Conservation (phyloP, 192 early-diverging fungal genomes). For the Backusella luteola region DNA sequence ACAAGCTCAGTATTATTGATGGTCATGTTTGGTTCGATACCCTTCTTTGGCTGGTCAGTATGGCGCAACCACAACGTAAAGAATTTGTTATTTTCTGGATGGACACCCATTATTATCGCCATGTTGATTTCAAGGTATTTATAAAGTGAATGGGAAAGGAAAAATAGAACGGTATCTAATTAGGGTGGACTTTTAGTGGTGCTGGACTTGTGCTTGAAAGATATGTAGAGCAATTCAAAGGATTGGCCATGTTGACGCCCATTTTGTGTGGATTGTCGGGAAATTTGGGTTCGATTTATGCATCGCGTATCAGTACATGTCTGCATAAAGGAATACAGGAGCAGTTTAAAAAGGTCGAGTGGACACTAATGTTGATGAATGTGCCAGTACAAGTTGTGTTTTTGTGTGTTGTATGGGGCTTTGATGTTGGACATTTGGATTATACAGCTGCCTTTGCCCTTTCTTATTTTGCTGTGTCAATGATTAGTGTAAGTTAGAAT, state of each 20-base stretch:
- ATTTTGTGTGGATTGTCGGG: conserved; percentile 68
- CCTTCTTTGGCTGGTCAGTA: conserved; percentile 49
- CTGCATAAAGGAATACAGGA: conserved; percentile 55
- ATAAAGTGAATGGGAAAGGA: conserved; percentile 30
- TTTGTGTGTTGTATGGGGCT: conserved; percentile 45
- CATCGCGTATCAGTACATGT: conserved; percentile 71
- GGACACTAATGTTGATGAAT: conserved; percentile 64
- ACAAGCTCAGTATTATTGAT: conserved; percentile 43
- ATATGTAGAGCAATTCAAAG: conserved; percentile 63
- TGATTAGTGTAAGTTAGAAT: conserved; percentile 49
- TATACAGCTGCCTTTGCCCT: conserved; percentile 45
- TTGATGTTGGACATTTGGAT: conserved; percentile 46
- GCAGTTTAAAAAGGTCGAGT: conserved; percentile 49
- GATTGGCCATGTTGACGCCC: conserved; percentile 66
- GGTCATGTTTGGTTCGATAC: conserved; percentile 38
- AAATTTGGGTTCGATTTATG: conserved; percentile 80
- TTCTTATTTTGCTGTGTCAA: conserved; percentile 53
- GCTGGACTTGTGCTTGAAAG: conserved; percentile 67
- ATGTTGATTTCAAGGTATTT: conserved; percentile 65
- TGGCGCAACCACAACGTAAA: conserved; percentile 61
- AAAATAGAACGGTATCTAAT: neutral
- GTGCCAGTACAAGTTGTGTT: conserved; percentile 67
- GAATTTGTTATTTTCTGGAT: conserved; percentile 66
- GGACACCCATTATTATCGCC: conserved; percentile 74
- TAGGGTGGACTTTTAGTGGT: conserved; percentile 33